Conservation (phyloP, 176 grass and related monocot genomes). For the Bolboschoenus planiculmis region DNA sequence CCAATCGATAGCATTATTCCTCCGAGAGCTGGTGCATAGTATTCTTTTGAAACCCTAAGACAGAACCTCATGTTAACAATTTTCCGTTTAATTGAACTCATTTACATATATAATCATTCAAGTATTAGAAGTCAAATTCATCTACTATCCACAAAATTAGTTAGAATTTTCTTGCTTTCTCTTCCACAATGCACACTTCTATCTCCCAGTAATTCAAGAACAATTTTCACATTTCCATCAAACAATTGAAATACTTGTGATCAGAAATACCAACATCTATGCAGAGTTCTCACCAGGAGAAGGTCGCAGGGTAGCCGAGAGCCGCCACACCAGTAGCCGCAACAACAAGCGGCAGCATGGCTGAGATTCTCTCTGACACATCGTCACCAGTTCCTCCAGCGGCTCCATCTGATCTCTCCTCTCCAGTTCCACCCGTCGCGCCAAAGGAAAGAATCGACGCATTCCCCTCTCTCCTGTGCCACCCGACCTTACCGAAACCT, state of each 20-base stretch:
- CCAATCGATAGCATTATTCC: constrained; percentile 95
- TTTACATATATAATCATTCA: not conserved
- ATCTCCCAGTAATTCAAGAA: not conserved
- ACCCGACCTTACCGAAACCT: constrained; percentile 30
- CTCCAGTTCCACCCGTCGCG: not conserved
- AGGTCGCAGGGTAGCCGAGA: constrained; percentile 65
- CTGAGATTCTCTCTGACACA: constrained; percentile 49
- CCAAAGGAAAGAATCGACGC: constrained; percentile 33
- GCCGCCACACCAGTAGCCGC: constrained; percentile 61
- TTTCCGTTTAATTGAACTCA: not conserved
- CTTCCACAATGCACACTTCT: not conserved
- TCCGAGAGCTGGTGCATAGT: constrained; percentile 76
- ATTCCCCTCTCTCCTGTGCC: constrained; percentile 30
- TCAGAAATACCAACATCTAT: not conserved
- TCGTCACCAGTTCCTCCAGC: constrained; percentile 22
- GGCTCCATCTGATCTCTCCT: constrained; percentile 4
- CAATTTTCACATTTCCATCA: not conserved
- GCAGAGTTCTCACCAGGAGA: constrained; percentile 48
- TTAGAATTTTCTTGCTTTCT: not conserved
- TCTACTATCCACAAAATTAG: not conserved
- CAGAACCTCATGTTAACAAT: constrained; percentile 8
- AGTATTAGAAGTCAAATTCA: not conserved
- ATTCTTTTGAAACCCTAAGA: constrained; percentile 78
- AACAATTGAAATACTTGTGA: constrained; percentile 8
- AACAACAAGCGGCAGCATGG: constrained; percentile 69